phyloP scores from a whole-genome alignment of 2,329 filamentous ascomycete species.

The Pyricularia sp. region DNA sequence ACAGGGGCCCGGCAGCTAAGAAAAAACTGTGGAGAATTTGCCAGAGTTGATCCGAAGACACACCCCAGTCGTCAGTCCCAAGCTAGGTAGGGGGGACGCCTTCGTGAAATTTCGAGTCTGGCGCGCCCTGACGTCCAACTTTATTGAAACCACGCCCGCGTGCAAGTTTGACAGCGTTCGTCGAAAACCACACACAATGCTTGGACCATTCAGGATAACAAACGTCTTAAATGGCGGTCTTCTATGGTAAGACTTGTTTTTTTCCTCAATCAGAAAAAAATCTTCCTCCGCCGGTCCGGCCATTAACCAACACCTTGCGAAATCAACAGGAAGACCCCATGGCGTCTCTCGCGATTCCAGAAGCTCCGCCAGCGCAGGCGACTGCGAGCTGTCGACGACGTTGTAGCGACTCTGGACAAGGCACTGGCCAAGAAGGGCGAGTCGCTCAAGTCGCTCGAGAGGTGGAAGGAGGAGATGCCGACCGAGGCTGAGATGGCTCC shows the following conservation, averaged over 20 bases:
- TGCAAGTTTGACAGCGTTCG: background rate
- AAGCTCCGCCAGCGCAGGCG: constrained; percentile 81
- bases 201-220: constrained; percentile 72
- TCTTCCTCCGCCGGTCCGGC: background rate
- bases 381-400: constrained; percentile 73
- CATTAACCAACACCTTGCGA: constrained; percentile 3
- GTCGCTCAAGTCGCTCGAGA: constrained; percentile 67
- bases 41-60: background rate
- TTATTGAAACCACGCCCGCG: background rate
- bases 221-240: constrained; percentile 70
- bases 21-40: background rate
- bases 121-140: background rate
- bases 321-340: constrained; percentile 73
- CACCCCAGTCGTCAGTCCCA: background rate
- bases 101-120: background rate
- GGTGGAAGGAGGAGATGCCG: constrained; percentile 95
- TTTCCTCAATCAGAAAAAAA: no score
- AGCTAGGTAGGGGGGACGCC: background rate
- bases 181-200: constrained; percentile 47
- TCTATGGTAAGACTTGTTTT: constrained; percentile 55
- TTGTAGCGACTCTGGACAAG: constrained; percentile 74
- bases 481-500: constrained; percentile 92
- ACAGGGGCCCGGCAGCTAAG: background rate
- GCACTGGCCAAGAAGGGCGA: constrained; percentile 68
- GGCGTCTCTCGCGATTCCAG: constrained; percentile 86